phyloP scores from a whole-genome alignment of 169 alveolate genomes.

The Cryptosporidium xiaoi region DNA sequence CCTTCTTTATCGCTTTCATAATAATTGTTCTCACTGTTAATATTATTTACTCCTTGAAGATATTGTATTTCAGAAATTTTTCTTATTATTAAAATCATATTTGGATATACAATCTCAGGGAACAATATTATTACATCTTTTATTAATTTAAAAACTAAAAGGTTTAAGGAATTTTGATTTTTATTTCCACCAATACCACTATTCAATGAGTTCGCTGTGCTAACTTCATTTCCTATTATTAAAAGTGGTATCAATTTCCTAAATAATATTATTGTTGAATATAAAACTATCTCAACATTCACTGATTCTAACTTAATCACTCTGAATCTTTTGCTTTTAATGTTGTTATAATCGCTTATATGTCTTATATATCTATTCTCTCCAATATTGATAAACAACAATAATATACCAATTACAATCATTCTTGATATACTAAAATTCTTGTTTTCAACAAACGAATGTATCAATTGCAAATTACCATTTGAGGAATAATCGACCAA shows the following conservation, averaged over 20 bases:
- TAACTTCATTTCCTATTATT: background rate
- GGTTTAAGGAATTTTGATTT: conserved; percentile 12
- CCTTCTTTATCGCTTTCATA: conserved; percentile 3
- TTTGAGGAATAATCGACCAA: conserved; percentile 16
- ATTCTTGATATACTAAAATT: conserved; percentile 38
- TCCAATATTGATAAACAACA: conserved; percentile 40
- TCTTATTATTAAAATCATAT: conserved; percentile 14
- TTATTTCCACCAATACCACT: conserved; percentile 1
- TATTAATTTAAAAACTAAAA: conserved; percentile 26
- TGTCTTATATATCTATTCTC: conserved; percentile 25
- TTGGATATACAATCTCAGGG: conserved; percentile 54
- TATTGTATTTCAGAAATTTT: background rate
- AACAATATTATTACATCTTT: background rate
- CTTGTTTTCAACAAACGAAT: background rate
- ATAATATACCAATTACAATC: conserved; percentile 5
- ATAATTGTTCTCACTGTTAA: background rate
- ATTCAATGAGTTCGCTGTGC: background rate
- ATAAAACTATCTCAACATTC: conserved; percentile 37
- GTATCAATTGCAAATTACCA: conserved; percentile 5
- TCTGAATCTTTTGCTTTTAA: conserved; percentile 15
- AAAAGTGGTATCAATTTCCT: conserved; percentile 22
- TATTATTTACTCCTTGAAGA: background rate
- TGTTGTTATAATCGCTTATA: background rate
- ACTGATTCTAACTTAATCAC: conserved; percentile 5
- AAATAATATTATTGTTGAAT: conserved; percentile 30